A percentile compares a stretch with the other conserved stretches of the same genome.
Evolutionary conservation across 129 eudicot species (phyloP).

Genomic region (Scalesia atractyloides): DNA sequence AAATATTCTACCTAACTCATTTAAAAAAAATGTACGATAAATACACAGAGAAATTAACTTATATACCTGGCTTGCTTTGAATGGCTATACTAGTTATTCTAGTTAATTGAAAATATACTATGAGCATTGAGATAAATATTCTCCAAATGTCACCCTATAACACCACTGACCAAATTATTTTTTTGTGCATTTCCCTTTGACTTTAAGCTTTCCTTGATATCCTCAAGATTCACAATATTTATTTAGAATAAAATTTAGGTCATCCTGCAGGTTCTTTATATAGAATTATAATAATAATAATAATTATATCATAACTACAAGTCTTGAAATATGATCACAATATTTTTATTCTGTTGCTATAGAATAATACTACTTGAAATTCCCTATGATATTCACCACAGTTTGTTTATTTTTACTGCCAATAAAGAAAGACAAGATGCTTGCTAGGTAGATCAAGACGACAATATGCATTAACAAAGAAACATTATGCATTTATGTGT

Average conservation of each 20-base stretch:
- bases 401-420: conserved; percentile 11
- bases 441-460: conserved; percentile 18
- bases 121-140: conserved; percentile 14
- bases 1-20: conserved; percentile 27
- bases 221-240: conserved; percentile 10
- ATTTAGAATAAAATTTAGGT: too few relatives aligned
- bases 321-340: not conserved
- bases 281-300: not conserved
- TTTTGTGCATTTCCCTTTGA: conserved; percentile 42
- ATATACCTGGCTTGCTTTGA: not conserved
- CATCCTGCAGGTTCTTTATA: not conserved
- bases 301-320: not conserved
- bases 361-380: not conserved
- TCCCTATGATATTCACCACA: not conserved
- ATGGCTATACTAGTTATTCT: not conserved
- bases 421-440: conserved; percentile 36
- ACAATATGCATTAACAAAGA: conserved; percentile 33
- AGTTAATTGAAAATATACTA: not conserved
- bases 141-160: conserved; percentile 35
- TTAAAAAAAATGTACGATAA: conserved; percentile 9
- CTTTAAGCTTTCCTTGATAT: conserved; percentile 44
- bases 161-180: conserved; percentile 24
- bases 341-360: not conserved
- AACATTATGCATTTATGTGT: conserved; percentile 33
- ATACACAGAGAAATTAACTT: conserved; percentile 4